Evolutionary conservation across 2,329 filamentous ascomycete species (phyloP).

Genomic region (Geoglossum cookeanum): DNA sequence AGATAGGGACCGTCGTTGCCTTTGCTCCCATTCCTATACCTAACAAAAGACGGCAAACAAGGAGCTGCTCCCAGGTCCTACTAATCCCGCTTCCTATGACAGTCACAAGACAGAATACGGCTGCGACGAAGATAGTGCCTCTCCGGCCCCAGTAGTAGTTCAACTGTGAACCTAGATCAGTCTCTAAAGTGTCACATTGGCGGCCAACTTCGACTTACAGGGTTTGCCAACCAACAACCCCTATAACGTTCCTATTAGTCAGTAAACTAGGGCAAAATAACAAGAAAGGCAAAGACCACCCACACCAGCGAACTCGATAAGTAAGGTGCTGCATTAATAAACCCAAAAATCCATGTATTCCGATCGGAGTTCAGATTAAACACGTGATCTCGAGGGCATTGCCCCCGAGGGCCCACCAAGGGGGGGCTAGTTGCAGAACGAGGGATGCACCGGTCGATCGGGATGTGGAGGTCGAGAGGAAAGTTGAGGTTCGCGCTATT

Average conservation of each 20-base stretch:
- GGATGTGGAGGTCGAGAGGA: neutral
- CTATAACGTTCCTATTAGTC: neutral
- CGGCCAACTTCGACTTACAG: neutral
- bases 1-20: slow-evolving; percentile 33
- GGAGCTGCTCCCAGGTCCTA: slow-evolving; percentile 39
- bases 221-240: neutral
- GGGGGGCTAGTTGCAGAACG: neutral
- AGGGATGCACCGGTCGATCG: neutral
- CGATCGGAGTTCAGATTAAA: neutral
- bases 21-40: slow-evolving; percentile 45
- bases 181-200: neutral
- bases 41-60: slow-evolving; percentile 36
- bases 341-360: neutral
- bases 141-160: slow-evolving; percentile 40
- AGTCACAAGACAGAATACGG: slow-evolving; percentile 44
- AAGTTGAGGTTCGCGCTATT: neutral
- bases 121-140: slow-evolving; percentile 42
- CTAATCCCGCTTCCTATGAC: slow-evolving; percentile 46
- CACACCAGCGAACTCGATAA: neutral
- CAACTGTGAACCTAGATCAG: slow-evolving; percentile 12
- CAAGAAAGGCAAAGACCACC: neutral
- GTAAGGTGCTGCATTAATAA: neutral
- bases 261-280: neutral
- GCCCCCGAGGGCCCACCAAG: neutral
- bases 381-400: neutral